Percentiles rank a stretch among this genome's conserved stretches.
phyloP scores from a whole-genome alignment of 192 early-diverging fungal species.

The Rhizophagus clarus region DNA sequence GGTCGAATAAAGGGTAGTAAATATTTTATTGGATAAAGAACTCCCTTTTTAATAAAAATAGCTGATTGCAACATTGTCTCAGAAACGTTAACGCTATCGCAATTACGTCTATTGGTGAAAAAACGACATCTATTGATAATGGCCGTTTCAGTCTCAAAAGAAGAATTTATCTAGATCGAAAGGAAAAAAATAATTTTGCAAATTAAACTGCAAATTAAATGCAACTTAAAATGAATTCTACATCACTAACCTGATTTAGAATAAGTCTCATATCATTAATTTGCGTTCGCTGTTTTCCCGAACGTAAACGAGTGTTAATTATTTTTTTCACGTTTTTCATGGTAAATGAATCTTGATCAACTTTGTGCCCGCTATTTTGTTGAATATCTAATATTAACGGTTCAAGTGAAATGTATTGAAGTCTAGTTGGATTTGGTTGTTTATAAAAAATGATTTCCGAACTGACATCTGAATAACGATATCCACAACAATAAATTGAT shows the following conservation, averaged over 20 bases:
- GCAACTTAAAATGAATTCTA: neutral
- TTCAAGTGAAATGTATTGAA: conserved; percentile 70
- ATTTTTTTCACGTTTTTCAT: conserved; percentile 44
- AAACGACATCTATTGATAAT: conserved; percentile 39
- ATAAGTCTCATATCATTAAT: conserved; percentile 47
- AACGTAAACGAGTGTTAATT: conserved; percentile 35
- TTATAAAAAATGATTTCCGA: conserved; percentile 59
- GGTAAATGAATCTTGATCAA: conserved; percentile 38
- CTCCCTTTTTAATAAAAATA: conserved; percentile 36
- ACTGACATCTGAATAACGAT: conserved; percentile 43
- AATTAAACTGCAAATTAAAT: neutral
- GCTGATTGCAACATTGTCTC: conserved; percentile 44
- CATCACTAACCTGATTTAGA: conserved; percentile 54
- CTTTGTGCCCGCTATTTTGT: conserved; percentile 37
- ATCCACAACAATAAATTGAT: conserved; percentile 43
- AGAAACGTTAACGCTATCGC: conserved; percentile 42
- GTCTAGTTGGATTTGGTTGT: conserved; percentile 55
- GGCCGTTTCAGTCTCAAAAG: conserved; percentile 58
- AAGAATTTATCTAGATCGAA: conserved; percentile 67
- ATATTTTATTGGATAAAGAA: conserved; percentile 33
- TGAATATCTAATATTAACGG: conserved; percentile 71
- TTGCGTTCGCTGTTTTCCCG: conserved; percentile 30
- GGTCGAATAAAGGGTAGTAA: conserved; percentile 45
- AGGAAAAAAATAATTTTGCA: neutral
- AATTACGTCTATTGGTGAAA: conserved; percentile 36